Evolutionary conservation across 2,329 filamentous ascomycete genomes (phyloP).

Genomic region (Didymella glomerata): DNA sequence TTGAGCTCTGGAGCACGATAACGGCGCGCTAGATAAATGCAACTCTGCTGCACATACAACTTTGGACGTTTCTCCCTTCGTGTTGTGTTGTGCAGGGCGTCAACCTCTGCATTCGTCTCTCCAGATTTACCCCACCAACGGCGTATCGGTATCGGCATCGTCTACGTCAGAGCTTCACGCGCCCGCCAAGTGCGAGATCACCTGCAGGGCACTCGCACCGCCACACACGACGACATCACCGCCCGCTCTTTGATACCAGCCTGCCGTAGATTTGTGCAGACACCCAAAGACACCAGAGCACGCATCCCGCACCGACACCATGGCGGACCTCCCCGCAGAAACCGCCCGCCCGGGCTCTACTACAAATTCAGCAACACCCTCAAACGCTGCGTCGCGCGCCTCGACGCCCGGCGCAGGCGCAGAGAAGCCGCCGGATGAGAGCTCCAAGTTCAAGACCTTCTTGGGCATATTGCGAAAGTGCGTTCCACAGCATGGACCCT

Average conservation of each 20-base stretch:
- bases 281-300: conserved; percentile 8
- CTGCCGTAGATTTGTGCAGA: conserved; percentile 10
- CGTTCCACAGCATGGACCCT: conserved; percentile 40
- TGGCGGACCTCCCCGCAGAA: conserved; percentile 45
- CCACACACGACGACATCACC: conserved; percentile 26
- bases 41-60: conserved; percentile 18
- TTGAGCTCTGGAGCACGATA: conserved; percentile 29
- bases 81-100: conserved; percentile 17
- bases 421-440: conserved; percentile 75
- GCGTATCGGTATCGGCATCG: conserved; percentile 29
- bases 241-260: conserved; percentile 10
- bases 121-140: conserved; percentile 24
- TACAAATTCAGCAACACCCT: conserved; percentile 43
- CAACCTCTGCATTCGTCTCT: conserved; percentile 7
- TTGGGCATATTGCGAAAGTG: conserved; percentile 88
- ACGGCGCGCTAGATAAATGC: conserved; percentile 32
- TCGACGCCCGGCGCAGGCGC: conserved; percentile 45
- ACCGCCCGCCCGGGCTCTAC: conserved; percentile 34
- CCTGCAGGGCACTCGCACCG: conserved; percentile 26
- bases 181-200: conserved; percentile 18
- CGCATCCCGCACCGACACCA: conserved; percentile 24
- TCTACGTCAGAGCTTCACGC: conserved; percentile 39
- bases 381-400: conserved; percentile 48
- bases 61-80: conserved; percentile 1
- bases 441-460: conserved; percentile 89